These are phyloP conservation scores for Globisporangium abappressorium DNA, from an alignment of 352 stramenopile genomes.

Conservation along the genomic window DNA sequence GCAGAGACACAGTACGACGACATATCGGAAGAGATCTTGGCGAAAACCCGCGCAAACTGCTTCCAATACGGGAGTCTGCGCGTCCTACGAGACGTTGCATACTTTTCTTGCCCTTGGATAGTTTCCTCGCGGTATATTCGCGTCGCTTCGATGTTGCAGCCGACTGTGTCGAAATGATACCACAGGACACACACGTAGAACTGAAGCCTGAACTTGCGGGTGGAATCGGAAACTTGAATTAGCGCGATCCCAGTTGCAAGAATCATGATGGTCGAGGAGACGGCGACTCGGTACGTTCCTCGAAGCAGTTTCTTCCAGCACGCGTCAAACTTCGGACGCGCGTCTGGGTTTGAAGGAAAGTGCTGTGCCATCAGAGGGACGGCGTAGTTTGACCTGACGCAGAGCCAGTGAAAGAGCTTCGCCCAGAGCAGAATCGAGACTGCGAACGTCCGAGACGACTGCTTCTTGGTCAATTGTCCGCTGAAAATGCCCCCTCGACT, in stretches of 20 bases:
- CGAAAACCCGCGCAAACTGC: slow-evolving; percentile 2
- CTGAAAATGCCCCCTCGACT: slow-evolving; percentile 7
- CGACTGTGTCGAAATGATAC: slow-evolving; percentile 4
- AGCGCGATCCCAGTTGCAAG: background rate
- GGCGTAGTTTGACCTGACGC: slow-evolving; percentile 1
- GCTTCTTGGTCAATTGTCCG: background rate
- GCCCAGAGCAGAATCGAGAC: slow-evolving; percentile 2
- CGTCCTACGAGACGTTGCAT: background rate
- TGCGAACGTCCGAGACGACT: slow-evolving; percentile 1
- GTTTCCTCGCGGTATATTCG: slow-evolving; percentile 3
- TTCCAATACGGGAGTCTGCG: slow-evolving; percentile 6
- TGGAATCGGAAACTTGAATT: background rate
- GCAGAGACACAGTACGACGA: slow-evolving; percentile 1
- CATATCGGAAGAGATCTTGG: background rate
- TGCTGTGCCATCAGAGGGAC: slow-evolving; percentile 2
- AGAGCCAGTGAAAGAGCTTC: slow-evolving; percentile 11
- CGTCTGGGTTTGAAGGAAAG: background rate
- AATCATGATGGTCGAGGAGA: background rate
- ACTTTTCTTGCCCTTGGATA: background rate
- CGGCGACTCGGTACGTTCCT: background rate
- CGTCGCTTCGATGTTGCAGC: background rate
- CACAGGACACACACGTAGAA: slow-evolving; percentile 6
- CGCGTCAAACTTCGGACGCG: background rate
- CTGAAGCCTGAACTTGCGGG: background rate
- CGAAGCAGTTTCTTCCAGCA: slow-evolving; percentile 13